These are phyloP conservation scores for Ustilago vetiveriae DNA, from an alignment of 1,284 basidiomycete genomes.

Conservation along the genomic window DNA sequence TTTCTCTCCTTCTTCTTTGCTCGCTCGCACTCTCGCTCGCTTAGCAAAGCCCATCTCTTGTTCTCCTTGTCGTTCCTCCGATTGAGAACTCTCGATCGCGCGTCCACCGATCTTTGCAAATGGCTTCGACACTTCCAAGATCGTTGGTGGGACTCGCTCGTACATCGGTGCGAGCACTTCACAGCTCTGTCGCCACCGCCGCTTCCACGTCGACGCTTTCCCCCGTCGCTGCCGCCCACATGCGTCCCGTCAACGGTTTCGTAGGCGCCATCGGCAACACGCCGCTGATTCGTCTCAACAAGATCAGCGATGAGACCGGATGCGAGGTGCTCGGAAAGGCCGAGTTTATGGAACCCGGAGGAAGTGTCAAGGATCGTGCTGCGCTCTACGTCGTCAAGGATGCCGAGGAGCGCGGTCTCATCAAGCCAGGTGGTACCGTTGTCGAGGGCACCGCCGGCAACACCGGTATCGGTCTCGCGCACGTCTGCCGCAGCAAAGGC, in stretches of 20 bases:
- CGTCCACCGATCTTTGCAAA: not conserved
- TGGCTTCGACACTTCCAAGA: constrained; percentile 23
- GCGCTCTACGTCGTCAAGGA: constrained; percentile 88
- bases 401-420: constrained; percentile 80
- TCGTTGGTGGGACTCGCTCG: constrained; percentile 27
- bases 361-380: constrained; percentile 96
- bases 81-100: too few relatives aligned
- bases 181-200: constrained; percentile 15
- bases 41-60: too few relatives aligned
- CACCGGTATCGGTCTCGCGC: constrained; percentile 94
- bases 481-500: constrained; percentile 86
- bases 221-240: constrained; percentile 53
- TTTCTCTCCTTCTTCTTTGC: too few relatives aligned
- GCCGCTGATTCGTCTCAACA: constrained; percentile 75
- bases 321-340: constrained; percentile 91
- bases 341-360: constrained; percentile 99
- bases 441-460: constrained; percentile 99
- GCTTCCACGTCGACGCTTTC: constrained; percentile 31
- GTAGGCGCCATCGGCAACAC: constrained; percentile 92
- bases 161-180: constrained; percentile 28
- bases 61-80: too few relatives aligned
- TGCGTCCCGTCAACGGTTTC: constrained; percentile 74
- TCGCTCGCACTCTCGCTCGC: too few relatives aligned
- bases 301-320: constrained; percentile 87
- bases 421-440: constrained; percentile 90